A percentile compares a stretch with the other conserved stretches of the same genome.
Conservation (phyloP, 2,329 filamentous ascomycete genomes). For the Escovopsis sp. region DNA sequence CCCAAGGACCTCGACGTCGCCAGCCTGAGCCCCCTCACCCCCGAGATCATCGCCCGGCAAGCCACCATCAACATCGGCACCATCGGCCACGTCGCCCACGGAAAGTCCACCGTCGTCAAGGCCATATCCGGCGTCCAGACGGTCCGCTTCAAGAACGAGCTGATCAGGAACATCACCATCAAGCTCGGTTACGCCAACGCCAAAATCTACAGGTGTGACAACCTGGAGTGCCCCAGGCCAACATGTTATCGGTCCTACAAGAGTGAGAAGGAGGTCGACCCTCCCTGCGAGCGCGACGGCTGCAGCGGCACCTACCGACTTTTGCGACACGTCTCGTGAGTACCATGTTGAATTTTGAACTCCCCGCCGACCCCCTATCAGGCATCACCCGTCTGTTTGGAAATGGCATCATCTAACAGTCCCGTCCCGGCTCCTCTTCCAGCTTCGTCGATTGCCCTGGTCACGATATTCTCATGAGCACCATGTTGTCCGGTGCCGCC, state of each 20-base stretch:
- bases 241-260: constrained; percentile 95
- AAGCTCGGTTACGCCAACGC: constrained; percentile 99
- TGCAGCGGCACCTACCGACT: constrained; percentile 79
- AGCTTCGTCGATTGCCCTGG: constrained; percentile 97
- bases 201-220: constrained; percentile 99
- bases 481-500: constrained; percentile 97
- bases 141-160: constrained; percentile 98
- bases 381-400: too few relatives aligned
- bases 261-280: constrained; percentile 97
- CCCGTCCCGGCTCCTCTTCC: background rate
- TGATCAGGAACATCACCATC: constrained; percentile 98
- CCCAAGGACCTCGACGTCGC: constrained; percentile 76
- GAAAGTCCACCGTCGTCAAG: constrained; percentile 97
- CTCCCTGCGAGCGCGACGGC: constrained; percentile 85
- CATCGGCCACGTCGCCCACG: constrained; percentile 97
- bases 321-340: constrained; percentile 83
- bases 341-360: constrained; percentile 10
- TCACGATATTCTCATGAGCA: constrained; percentile 99
- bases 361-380: too few relatives aligned
- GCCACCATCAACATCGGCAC: constrained; percentile 98
- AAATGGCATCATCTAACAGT: too few relatives aligned
- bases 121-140: constrained; percentile 98
- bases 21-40: constrained; percentile 69
- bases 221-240: constrained; percentile 74
- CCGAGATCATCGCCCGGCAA: constrained; percentile 94